Conservation (phyloP, 805 yeast genomes). For the Zygosaccharomyces pseudorouxii region DNA sequence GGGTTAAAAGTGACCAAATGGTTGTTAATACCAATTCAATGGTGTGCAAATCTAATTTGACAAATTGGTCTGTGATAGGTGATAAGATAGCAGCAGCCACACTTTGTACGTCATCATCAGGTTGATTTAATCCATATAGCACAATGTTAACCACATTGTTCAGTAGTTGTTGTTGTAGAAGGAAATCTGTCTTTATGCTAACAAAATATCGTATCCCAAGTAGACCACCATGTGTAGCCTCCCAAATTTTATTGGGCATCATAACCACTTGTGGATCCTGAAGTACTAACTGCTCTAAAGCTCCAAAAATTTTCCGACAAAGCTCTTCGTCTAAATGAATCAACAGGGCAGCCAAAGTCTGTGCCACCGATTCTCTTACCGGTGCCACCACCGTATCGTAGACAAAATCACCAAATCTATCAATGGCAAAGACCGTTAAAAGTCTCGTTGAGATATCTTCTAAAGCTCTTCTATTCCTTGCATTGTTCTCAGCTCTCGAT, state of each 20-base stretch:
- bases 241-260: slow-evolving; percentile 64
- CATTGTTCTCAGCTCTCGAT: slow-evolving; percentile 55
- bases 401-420: slow-evolving; percentile 94
- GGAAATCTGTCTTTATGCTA: slow-evolving; percentile 77
- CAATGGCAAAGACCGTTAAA: slow-evolving; percentile 82
- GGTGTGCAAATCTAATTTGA: slow-evolving; percentile 49
- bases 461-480: slow-evolving; percentile 60
- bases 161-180: slow-evolving; percentile 52
- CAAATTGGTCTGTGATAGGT: slow-evolving; percentile 86
- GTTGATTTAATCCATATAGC: slow-evolving; percentile 70
- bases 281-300: slow-evolving; percentile 62
- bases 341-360: slow-evolving; percentile 82
- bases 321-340: slow-evolving; percentile 58
- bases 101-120: slow-evolving; percentile 94
- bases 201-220: slow-evolving; percentile 89
- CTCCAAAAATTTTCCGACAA: slow-evolving; percentile 58
- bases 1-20: slow-evolving; percentile 86
- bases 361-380: slow-evolving; percentile 94
- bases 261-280: slow-evolving; percentile 48
- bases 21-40: slow-evolving; percentile 52
- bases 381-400: slow-evolving; percentile 98
- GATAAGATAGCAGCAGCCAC: slow-evolving; percentile 91
- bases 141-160: slow-evolving; percentile 79
- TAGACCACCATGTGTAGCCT: slow-evolving; percentile 97
- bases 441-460: slow-evolving; percentile 87